phyloP scores from a whole-genome alignment of 2,329 filamentous ascomycete genomes.

The Fusarium sp. region DNA sequence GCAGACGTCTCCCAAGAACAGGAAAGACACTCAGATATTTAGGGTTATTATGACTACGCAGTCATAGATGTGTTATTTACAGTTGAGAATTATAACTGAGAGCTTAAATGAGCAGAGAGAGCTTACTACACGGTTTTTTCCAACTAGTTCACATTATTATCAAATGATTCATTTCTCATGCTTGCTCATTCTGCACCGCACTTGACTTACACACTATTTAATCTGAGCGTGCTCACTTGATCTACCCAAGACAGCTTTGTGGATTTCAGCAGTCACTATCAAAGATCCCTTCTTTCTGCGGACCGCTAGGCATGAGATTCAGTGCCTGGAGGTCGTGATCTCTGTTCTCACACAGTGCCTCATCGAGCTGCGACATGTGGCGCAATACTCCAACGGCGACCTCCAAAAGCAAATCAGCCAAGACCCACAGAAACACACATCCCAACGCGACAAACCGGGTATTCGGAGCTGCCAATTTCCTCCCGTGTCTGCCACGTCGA shows the following conservation, averaged over 20 bases:
- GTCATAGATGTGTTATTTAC: background rate
- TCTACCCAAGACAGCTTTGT: too few species aligned
- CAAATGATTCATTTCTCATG: background rate
- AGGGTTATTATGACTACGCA: rapidly evolving
- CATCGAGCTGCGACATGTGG: background rate
- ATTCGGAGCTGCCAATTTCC: background rate
- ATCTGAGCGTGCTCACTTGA: background rate
- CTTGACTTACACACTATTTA: background rate
- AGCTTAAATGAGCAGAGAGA: background rate
- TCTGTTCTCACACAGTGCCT: background rate
- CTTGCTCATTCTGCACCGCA: too few species aligned
- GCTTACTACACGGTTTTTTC: background rate
- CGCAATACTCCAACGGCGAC: background rate
- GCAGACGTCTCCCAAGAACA: background rate
- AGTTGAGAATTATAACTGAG: background rate
- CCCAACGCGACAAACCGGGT: background rate
- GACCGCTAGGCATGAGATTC: background rate
- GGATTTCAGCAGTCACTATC: background rate
- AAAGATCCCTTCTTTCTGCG: rapidly evolving
- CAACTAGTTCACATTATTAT: background rate
- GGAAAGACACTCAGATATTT: rapidly evolving
- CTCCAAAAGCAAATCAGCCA: background rate
- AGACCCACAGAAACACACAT: background rate
- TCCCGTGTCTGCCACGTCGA: background rate
- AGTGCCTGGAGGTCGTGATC: background rate